These are phyloP conservation scores for Ceratobasidium sp. DNA, from an alignment of 1,284 basidiomycete genomes.

Conservation along the genomic window DNA sequence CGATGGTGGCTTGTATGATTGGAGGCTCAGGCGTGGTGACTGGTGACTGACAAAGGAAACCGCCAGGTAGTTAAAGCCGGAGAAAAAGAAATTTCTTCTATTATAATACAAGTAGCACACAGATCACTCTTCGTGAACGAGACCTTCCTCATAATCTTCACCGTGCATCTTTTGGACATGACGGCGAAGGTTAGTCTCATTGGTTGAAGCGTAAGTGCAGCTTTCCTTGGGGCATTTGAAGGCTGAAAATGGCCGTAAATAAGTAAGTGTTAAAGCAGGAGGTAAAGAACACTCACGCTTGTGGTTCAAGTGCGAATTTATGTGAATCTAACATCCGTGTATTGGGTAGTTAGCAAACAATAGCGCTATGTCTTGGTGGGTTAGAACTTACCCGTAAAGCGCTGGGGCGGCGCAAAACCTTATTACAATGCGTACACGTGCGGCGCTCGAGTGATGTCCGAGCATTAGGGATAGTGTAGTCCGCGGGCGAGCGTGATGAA, in stretches of 20 bases:
- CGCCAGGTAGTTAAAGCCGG: no score
- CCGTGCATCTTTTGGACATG: constrained; percentile 24
- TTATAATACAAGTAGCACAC: no score
- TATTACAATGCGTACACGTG: constrained; percentile 19
- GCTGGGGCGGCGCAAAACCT: constrained; percentile 31
- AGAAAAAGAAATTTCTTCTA: no score
- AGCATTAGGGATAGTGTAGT: not conserved
- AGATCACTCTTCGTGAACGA: no score
- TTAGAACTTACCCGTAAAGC: constrained; percentile 23
- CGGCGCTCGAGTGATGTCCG: constrained; percentile 19
- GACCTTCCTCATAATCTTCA: no score
- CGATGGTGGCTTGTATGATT: no score
- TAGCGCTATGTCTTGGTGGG: not conserved
- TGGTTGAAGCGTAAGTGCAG: constrained; percentile 35
- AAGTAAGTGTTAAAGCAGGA: not conserved
- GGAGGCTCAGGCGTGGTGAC: no score
- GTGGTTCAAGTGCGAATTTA: constrained; percentile 12
- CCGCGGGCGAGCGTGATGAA: not conserved
- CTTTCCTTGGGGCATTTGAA: not conserved
- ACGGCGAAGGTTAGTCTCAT: constrained; percentile 23
- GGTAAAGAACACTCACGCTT: constrained; percentile 19
- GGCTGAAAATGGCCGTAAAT: not conserved
- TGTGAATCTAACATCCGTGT: constrained; percentile 11
- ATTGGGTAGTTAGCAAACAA: not conserved
- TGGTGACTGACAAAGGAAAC: no score